Evolutionary conservation across 371 early-diverging fungal species (phyloP).

Genomic region (Lichtheimia ornata): DNA sequence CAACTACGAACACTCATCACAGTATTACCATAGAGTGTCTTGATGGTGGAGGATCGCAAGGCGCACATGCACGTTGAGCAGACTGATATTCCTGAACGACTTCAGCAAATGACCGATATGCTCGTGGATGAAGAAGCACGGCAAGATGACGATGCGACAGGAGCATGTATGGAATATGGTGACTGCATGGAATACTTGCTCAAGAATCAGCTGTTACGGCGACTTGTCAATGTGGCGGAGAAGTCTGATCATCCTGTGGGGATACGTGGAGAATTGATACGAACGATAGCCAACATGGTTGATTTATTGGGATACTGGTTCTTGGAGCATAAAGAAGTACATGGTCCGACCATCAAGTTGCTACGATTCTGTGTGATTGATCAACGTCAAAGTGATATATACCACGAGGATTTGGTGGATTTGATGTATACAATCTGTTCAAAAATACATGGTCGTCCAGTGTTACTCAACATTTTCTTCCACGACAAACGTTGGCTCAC

Average conservation of each 20-base stretch:
- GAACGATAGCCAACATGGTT: constrained; percentile 81
- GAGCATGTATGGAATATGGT: constrained; percentile 87
- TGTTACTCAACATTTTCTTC: constrained; percentile 88
- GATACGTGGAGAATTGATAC: constrained; percentile 83
- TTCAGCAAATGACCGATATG: constrained; percentile 86
- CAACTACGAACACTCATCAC: background rate
- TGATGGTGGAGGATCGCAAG: constrained; percentile 59
- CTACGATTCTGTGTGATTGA: constrained; percentile 70
- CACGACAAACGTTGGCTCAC: constrained; percentile 77
- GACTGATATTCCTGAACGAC: constrained; percentile 78
- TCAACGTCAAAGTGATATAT: constrained; percentile 60
- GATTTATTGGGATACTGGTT: constrained; percentile 85
- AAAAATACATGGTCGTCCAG: constrained; percentile 90
- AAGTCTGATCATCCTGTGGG: constrained; percentile 81
- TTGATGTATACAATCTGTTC: constrained; percentile 86
- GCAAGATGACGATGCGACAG: constrained; percentile 72
- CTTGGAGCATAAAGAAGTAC: constrained; percentile 87
- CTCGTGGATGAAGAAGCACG: constrained; percentile 89
- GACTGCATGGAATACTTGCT: constrained; percentile 83
- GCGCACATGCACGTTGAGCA: constrained; percentile 62
- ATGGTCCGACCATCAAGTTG: constrained; percentile 83
- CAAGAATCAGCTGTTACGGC: constrained; percentile 77
- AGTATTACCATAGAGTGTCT: constrained; percentile 50
- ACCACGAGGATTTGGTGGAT: constrained; percentile 85
- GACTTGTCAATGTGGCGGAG: constrained; percentile 80